These are phyloP conservation scores for Hordeum marinum DNA, from an alignment of 176 grass and related monocot species.

Conservation along the genomic window DNA sequence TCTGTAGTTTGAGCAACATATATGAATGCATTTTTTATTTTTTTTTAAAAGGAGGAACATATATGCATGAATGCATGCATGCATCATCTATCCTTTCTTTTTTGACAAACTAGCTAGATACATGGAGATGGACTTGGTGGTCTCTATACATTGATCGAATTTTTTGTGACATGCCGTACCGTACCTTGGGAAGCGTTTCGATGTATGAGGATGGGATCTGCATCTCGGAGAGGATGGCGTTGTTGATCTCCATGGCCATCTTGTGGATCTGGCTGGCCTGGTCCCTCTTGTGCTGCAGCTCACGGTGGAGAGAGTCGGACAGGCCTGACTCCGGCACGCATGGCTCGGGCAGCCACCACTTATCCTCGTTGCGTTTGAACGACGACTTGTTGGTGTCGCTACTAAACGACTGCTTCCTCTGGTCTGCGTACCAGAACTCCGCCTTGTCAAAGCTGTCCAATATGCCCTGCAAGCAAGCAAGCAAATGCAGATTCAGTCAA, in stretches of 20 bases:
- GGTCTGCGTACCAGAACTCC: constrained; percentile 86
- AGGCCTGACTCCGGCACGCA: constrained; percentile 69
- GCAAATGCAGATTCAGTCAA: not conserved
- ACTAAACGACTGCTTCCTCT: constrained; percentile 62
- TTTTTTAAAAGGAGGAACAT: too few species aligned
- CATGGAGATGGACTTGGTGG: too few species aligned
- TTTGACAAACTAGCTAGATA: too few species aligned
- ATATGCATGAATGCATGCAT: too few species aligned
- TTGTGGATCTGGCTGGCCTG: constrained; percentile 98
- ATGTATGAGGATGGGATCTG: constrained; percentile 74
- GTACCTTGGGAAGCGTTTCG: constrained; percentile 82
- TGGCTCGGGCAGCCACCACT: constrained; percentile 92
- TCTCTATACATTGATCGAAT: too few species aligned
- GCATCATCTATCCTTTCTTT: too few species aligned
- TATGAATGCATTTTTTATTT: too few species aligned
- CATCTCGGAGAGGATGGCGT: constrained; percentile 77
- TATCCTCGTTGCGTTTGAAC: constrained; percentile 64
- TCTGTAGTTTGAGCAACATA: constrained; percentile 37
- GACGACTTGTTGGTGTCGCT: constrained; percentile 52
- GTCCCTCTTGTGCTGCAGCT: constrained; percentile 82
- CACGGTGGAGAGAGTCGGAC: constrained; percentile 45
- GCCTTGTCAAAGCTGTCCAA: constrained; percentile 77
- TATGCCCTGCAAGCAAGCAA: constrained; percentile 57
- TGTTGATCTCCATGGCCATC: constrained; percentile 98
- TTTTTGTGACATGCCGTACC: too few species aligned